phyloP scores from a whole-genome alignment of 805 yeast genomes.

The Saturnispora sekii region DNA sequence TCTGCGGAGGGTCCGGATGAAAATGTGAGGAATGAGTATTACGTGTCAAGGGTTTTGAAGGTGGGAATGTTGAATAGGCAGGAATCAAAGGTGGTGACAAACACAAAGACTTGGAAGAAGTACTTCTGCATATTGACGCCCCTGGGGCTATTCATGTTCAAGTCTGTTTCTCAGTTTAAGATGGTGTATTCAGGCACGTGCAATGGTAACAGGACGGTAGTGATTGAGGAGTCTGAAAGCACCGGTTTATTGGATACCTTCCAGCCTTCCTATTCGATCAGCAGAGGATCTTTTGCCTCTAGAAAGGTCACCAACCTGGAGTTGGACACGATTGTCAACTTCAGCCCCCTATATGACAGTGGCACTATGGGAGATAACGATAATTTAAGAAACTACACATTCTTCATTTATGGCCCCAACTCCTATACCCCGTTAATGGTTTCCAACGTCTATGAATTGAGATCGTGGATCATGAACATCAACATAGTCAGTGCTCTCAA shows the following conservation, averaged over 20 bases:
- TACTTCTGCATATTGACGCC: slow-evolving; percentile 41
- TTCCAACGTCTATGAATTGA: slow-evolving; percentile 33
- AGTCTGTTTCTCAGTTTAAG: slow-evolving; percentile 28
- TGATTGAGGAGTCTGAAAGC: slow-evolving; percentile 22
- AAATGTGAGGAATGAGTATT: slow-evolving; percentile 15
- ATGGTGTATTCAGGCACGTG: slow-evolving; percentile 19
- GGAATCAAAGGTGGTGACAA: slow-evolving; percentile 27
- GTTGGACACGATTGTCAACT: slow-evolving; percentile 18
- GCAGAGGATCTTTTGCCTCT: slow-evolving; percentile 23
- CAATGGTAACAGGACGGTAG: slow-evolving; percentile 15
- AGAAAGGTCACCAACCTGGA: slow-evolving; percentile 19
- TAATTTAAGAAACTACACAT: slow-evolving; percentile 20
- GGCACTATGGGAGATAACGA: neutral
- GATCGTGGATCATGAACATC: slow-evolving; percentile 51
- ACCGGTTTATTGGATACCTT: slow-evolving; percentile 17
- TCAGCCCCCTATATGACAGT: neutral
- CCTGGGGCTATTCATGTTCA: slow-evolving; percentile 39
- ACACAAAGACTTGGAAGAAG: slow-evolving; percentile 31
- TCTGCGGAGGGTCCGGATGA: slow-evolving; percentile 4
- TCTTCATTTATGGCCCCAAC: slow-evolving; percentile 32
- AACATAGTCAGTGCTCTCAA: slow-evolving; percentile 41
- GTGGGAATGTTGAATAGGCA: slow-evolving; percentile 32
- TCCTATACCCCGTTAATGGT: slow-evolving; percentile 35
- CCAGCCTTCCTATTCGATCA: slow-evolving; percentile 21
- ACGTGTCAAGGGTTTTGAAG: slow-evolving; percentile 30